A percentile compares a stretch with the other conserved stretches of the same genome.
Conservation (phyloP, 2,329 filamentous ascomycete species). For the Ustulina deusta region DNA sequence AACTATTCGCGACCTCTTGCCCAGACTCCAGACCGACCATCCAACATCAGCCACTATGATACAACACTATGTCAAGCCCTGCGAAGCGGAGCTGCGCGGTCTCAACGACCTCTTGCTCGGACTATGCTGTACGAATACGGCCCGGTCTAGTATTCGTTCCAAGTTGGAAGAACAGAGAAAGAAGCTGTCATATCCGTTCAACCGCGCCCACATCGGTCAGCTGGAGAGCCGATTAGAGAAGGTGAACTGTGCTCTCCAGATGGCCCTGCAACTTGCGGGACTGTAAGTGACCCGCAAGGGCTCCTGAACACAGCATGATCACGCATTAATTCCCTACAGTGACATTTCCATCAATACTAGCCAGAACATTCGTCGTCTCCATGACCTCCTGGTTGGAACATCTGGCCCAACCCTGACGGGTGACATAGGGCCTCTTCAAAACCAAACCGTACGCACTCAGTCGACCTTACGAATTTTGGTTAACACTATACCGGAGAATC, state of each 20-base stretch:
- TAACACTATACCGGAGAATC: background rate
- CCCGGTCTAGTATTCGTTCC: background rate
- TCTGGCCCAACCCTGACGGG: background rate
- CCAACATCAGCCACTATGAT: too few relatives aligned
- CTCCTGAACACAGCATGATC: background rate
- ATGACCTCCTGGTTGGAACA: background rate
- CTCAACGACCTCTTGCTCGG: too few relatives aligned
- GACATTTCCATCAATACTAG: background rate
- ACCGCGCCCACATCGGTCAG: constrained; percentile 4
- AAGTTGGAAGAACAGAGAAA: constrained; percentile 13
- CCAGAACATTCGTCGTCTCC: background rate
- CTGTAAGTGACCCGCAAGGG: constrained; percentile 1
- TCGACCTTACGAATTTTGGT: background rate
- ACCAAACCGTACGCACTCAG: background rate
- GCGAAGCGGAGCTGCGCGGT: too few relatives aligned
- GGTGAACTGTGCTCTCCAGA: constrained; percentile 2
- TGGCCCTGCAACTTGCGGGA: constrained; percentile 4
- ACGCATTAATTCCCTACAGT: constrained; percentile 1
- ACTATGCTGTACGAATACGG: too few relatives aligned
- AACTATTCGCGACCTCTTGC: too few relatives aligned
- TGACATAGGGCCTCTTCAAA: background rate
- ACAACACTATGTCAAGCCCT: too few relatives aligned
- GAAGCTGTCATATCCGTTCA: constrained; percentile 16
- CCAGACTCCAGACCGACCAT: too few relatives aligned
- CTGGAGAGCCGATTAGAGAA: constrained; percentile 10